Evolutionary conservation across 2,329 filamentous ascomycete species (phyloP).

Genomic region (Whalleya microplaca): DNA sequence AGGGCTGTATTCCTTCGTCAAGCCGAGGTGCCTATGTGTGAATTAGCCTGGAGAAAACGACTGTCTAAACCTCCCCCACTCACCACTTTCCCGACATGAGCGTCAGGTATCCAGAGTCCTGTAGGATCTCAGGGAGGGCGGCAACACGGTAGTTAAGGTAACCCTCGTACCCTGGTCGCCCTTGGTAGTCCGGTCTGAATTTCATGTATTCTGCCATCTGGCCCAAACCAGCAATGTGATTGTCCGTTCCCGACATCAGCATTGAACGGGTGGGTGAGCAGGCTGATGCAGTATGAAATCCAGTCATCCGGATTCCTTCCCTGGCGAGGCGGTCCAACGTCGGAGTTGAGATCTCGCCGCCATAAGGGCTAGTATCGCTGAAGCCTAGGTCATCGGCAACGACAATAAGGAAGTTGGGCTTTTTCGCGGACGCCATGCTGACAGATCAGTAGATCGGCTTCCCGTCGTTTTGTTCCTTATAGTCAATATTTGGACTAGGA

Average conservation of each 20-base stretch:
- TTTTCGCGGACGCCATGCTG: conserved; percentile 23
- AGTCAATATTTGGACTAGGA: no score
- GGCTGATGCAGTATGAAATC: conserved; percentile 62
- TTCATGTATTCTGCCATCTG: conserved; percentile 49
- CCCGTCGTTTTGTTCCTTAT: no score
- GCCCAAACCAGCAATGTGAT: conserved; percentile 54
- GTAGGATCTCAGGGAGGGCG: conserved; percentile 56
- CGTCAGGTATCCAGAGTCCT: conserved; percentile 60
- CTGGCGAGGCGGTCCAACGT: conserved; percentile 56
- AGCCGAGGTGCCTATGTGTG: conserved; percentile 50
- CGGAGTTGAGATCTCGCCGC: conserved; percentile 62
- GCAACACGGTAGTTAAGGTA: conserved; percentile 60
- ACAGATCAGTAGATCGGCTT: no score
- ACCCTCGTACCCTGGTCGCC: conserved; percentile 58
- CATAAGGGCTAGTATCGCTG: conserved; percentile 53
- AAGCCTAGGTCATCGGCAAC: conserved; percentile 49
- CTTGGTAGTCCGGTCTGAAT: conserved; percentile 16
- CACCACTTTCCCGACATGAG: conserved; percentile 59
- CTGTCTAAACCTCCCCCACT: no score
- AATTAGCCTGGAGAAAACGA: no score
- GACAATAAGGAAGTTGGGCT: conserved; percentile 52
- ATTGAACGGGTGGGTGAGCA: conserved; percentile 64
- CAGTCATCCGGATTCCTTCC: conserved; percentile 58
- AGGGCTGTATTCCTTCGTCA: conserved; percentile 55
- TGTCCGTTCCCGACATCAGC: conserved; percentile 62